Conservation (phyloP, 768 basidiomycete genomes). For the Mycena indigotica region DNA sequence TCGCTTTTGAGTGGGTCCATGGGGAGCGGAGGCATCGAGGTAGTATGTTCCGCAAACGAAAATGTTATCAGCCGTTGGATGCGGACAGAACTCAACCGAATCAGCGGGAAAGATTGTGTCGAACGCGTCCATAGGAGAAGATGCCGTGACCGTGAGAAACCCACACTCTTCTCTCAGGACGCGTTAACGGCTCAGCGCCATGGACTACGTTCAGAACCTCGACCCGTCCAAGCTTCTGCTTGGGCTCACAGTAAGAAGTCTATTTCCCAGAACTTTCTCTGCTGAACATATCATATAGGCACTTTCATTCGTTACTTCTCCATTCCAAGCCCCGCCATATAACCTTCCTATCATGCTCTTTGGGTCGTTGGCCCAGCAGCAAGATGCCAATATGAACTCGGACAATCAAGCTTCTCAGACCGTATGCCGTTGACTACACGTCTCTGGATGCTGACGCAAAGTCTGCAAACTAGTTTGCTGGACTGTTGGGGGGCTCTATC, state of each 20-base stretch:
- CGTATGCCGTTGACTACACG: constrained; percentile 41
- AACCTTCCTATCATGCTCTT: constrained; percentile 86
- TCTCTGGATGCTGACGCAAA: no score
- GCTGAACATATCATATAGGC: constrained; percentile 38
- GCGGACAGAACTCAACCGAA: constrained; percentile 89
- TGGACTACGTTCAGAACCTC: constrained; percentile 72
- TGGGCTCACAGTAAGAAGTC: constrained; percentile 55
- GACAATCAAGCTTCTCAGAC: constrained; percentile 70
- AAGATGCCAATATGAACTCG: constrained; percentile 59
- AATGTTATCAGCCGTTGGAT: constrained; percentile 55
- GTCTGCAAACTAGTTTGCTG: constrained; percentile 71
- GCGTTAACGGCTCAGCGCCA: constrained; percentile 21
- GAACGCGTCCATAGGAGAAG: constrained; percentile 22
- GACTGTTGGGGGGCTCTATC: constrained; percentile 59
- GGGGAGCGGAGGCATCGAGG: constrained; percentile 39
- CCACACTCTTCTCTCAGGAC: not conserved
- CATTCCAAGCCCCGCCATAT: constrained; percentile 65
- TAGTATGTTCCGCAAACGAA: constrained; percentile 94
- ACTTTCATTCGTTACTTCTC: constrained; percentile 59
- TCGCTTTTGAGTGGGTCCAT: constrained; percentile 41
- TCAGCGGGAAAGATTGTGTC: constrained; percentile 88
- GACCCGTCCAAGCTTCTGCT: constrained; percentile 74
- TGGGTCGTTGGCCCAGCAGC: constrained; percentile 58
- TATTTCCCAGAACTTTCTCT: not conserved
- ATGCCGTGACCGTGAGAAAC: not conserved